Base-by-base conservation (phyloP, 1,139 yeast genomes). In the Kodamaea fungicola region DNA sequence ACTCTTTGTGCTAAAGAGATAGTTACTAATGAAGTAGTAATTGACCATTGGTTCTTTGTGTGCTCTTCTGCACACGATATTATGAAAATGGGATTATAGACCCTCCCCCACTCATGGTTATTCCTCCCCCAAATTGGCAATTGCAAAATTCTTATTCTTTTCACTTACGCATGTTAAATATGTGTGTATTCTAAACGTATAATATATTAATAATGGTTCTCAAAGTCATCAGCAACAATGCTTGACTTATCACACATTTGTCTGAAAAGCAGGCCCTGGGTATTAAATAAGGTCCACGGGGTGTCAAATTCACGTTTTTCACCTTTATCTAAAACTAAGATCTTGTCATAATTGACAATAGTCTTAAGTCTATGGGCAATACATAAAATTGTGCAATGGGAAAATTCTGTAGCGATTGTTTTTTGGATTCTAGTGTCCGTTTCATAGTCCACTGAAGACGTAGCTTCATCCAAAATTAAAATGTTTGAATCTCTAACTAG, bases 341-440 rank as follows among this genome's bases (percentile, higher is more conserved):
- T 60, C 34, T 61, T 50, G 44, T 67, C 71, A 43, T 67, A 67
- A 39, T 61, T 55, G 19, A 65, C 42, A 34, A 67, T 66, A 0
- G 72, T 65, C 43, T 62, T 65, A 44, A 67, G 54, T 42, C 72
- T 52, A 45, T 66, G 72, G 5, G 71, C 71, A 45, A 66, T 66
- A 49, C 70, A 64, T 40, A 67, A 53, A 13, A 67, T 64, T 1
- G 71, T 67, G 46, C 71, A 66, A 34, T 62, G 45, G 22, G 49
- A 42, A 38, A 67, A 67, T 41, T 65, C 71, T 13, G 45, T 48
- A 1, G 52, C 54, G 40, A 67, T 64, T 0, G 71, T 61, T 6
- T 47, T 43, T 46, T 67, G 72, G 35, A 67, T 64, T 41, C 59
- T 64, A 9, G 58, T 46, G 46, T 67, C 73, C 10, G 71, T 64